These are phyloP conservation scores for Sugiyamaella neomexicana DNA, from an alignment of 1,139 yeast species.

Conservation along the genomic window DNA sequence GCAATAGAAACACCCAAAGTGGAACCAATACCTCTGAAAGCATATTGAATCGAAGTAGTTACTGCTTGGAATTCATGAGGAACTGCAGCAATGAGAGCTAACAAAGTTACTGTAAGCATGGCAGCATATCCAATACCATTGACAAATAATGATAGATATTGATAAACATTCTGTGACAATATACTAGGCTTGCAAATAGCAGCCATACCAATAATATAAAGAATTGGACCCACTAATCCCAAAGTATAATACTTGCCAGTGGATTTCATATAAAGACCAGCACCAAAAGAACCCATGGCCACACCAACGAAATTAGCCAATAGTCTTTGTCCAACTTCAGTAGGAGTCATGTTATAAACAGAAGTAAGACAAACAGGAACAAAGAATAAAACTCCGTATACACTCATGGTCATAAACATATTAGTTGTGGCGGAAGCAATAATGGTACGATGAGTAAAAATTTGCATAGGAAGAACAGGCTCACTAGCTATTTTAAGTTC, in stretches of 20 bases:
- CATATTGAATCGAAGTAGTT: conserved; percentile 72
- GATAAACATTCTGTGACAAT: conserved; percentile 54
- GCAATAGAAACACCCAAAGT: conserved; percentile 70
- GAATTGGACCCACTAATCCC: conserved; percentile 47
- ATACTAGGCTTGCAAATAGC: conserved; percentile 26
- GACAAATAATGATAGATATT: conserved; percentile 50
- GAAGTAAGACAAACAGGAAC: conserved; percentile 65
- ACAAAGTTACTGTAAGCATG: conserved; percentile 63
- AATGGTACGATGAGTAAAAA: conserved; percentile 58
- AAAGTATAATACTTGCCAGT: conserved; percentile 67
- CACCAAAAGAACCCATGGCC: conserved; percentile 64
- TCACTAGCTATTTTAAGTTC: conserved; percentile 60
- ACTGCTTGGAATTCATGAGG: conserved; percentile 67
- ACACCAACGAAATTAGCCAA: conserved; percentile 70
- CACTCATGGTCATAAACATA: conserved; percentile 62
- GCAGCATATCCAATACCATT: conserved; percentile 62
- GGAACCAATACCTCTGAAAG: conserved; percentile 73
- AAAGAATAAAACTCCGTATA: conserved; percentile 57
- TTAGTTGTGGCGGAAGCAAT: conserved; percentile 64
- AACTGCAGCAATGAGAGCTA: conserved; percentile 65
- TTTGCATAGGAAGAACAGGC: conserved; percentile 65
- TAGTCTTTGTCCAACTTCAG: conserved; percentile 62
- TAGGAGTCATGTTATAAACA: conserved; percentile 54
- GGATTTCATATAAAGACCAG: conserved; percentile 66
- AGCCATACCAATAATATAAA: conserved; percentile 50